Evolutionary conservation across 75 land plant species (phyloP), one percentile per base, ranked within the genome.

Genomic region (Sequoia sempervirens): DNA sequence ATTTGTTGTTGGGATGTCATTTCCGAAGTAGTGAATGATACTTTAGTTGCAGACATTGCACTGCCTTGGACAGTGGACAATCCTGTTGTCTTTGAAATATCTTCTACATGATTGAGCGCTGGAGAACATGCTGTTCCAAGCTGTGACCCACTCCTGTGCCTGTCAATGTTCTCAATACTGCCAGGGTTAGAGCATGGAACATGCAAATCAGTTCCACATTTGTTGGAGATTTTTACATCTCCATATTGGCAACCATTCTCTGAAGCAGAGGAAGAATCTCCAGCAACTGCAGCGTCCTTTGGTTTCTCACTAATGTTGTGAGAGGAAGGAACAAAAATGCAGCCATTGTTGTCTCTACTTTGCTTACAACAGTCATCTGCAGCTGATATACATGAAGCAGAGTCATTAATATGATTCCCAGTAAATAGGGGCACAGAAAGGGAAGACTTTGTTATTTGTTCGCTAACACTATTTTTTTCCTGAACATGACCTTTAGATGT

Each of bases 1-100:
- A 84, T 52, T 72, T 83, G 32, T 54, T 86, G 89, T 75, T 86
- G 85, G 66, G 78, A 84, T 74, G 87, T 70, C 54, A 82, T 82
- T 78, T 85, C 38, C 75, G 28, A 79, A 68, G 82, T 89, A 47
- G 69, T 52, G 17, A 73, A 81, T 26, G 40, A 52, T 50, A 45
- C 74, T 50, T 76, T 78, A 36, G 80, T 46, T 32, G 69, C 70
- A 41, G 75, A 52, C n/a, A 45, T 69, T 36, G 45, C 69, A 34
- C 80, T 68, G 37, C 40, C 56, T 8, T 85, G 81, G 38, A 41
- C 10, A 40, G 85, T 47, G 28, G 61, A 58, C 15, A 36, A 20
- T 23, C 36, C 76, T 40, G 47, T 68, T 11, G 72, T 72, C 56
- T 79, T 82, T 17, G 81, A 80, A 84, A 66, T 85, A 64, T 70